These are phyloP conservation scores for Cercophora newfieldiana DNA, from an alignment of 495 filamentous ascomycete genomes.

Conservation along the genomic window DNA sequence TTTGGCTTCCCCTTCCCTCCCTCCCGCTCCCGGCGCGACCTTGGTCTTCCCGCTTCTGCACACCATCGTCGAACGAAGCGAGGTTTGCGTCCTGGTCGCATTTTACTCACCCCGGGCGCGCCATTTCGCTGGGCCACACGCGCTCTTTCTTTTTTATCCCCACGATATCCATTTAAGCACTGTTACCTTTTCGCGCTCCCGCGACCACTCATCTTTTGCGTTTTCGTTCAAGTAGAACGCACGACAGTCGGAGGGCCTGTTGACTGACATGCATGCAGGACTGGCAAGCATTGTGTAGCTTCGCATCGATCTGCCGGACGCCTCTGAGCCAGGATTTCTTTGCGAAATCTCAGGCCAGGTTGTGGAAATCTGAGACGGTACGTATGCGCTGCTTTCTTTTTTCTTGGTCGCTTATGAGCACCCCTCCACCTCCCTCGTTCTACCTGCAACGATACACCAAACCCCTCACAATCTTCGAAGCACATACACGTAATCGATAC, in stretches of 20 bases:
- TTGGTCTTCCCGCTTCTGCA: constrained; percentile 26
- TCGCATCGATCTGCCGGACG: constrained; percentile 9
- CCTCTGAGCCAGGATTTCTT: constrained; percentile 7
- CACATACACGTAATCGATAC: constrained; percentile 10
- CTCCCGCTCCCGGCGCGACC: constrained; percentile 19
- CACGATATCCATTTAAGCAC: constrained; percentile 5
- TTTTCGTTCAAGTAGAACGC: not conserved
- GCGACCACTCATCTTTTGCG: not conserved
- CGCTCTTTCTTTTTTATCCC: constrained; percentile 1
- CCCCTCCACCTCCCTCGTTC: constrained; percentile 18
- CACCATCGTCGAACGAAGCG: constrained; percentile 20
- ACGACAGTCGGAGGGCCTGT: not conserved
- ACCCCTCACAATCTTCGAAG: constrained; percentile 16
- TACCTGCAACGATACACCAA: constrained; percentile 28
- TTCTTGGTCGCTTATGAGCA: constrained; percentile 6
- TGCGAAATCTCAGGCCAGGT: not conserved
- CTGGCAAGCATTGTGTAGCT: not conserved
- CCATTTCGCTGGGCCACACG: not conserved
- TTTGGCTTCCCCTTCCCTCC: constrained; percentile 28
- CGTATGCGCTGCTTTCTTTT: constrained; percentile 24
- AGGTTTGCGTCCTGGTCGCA: not conserved
- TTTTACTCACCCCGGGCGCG: not conserved
- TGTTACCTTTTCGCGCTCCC: not conserved
- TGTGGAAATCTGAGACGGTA: constrained; percentile 24
- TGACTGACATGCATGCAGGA: constrained; percentile 14